phyloP scores from a whole-genome alignment of 2,329 filamentous ascomycete genomes.

The Colletotrichum noveboracense region DNA sequence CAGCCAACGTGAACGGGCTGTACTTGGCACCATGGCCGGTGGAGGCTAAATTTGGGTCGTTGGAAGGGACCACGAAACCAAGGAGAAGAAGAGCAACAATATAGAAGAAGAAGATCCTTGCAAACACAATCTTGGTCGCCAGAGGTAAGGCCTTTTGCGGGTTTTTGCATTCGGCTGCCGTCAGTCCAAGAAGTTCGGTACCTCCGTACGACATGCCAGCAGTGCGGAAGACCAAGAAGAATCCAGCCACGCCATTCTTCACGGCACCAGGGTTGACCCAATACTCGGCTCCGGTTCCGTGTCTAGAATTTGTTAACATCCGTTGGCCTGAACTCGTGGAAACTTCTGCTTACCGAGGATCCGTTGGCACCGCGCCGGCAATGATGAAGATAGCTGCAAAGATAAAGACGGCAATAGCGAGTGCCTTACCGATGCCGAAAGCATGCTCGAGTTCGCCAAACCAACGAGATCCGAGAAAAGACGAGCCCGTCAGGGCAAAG shows the following conservation, averaged over 20 bases:
- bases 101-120: constrained; percentile 62
- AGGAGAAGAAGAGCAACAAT: constrained; percentile 57
- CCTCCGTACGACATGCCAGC: constrained; percentile 51
- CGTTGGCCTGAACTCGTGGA: constrained; percentile 28
- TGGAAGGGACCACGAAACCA: constrained; percentile 52
- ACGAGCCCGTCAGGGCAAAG: constrained; percentile 41
- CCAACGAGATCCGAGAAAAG: constrained; percentile 50
- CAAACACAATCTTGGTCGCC: constrained; percentile 81
- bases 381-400: constrained; percentile 59
- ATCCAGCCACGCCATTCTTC: constrained; percentile 43
- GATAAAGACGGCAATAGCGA: constrained; percentile 60
- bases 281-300: constrained; percentile 40
- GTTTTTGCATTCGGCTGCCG: constrained; percentile 45
- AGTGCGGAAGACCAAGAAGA: constrained; percentile 48
- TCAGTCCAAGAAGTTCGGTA: constrained; percentile 49
- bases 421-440: constrained; percentile 56
- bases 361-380: constrained; percentile 50
- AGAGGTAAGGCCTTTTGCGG: constrained; percentile 72
- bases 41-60: constrained; percentile 44
- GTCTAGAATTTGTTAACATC: neutral
- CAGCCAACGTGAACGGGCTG: constrained; percentile 32
- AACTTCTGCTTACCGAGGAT: constrained; percentile 39
- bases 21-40: constrained; percentile 24
- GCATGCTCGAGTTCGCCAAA: constrained; percentile 57
- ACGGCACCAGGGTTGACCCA: constrained; percentile 55